Evolutionary conservation across 768 basidiomycete species (phyloP).

Genomic region (Dacryopinax spathularia): DNA sequence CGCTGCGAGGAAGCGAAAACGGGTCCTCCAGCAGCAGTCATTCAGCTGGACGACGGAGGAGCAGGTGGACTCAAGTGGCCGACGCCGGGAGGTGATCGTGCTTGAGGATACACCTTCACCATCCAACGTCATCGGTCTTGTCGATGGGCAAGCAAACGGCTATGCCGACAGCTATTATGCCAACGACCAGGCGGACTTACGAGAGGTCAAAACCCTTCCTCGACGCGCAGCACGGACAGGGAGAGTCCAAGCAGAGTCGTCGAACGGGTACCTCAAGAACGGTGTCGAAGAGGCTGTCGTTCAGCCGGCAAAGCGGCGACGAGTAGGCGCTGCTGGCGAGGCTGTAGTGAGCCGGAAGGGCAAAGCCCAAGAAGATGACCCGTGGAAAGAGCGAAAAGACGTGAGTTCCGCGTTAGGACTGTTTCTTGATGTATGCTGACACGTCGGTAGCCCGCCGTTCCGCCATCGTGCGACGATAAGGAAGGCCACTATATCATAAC

Average conservation of each 20-base stretch:
- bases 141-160: neutral
- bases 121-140: constrained; percentile 31
- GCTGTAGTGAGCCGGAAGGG: neutral
- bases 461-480: constrained; percentile 81
- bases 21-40: constrained; percentile 6
- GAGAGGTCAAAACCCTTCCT: neutral
- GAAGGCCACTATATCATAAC: constrained; percentile 97
- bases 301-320: constrained; percentile 48
- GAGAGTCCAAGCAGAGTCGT: constrained; percentile 6
- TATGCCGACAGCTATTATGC: constrained; percentile 45
- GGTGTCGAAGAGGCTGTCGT: constrained; percentile 47
- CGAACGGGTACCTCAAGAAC: constrained; percentile 1
- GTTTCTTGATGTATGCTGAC: constrained; percentile 10
- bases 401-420: constrained; percentile 31
- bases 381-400: constrained; percentile 31
- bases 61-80: constrained; percentile 66
- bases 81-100: constrained; percentile 73
- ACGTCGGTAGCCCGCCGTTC: constrained; percentile 21
- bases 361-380: neutral
- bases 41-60: constrained; percentile 25
- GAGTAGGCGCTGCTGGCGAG: neutral
- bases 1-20: constrained; percentile 9
- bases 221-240: constrained; percentile 5
- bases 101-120: constrained; percentile 86
- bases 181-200: neutral